Base-by-base conservation (phyloP, 73 alveolate species). In the Halteria grandinella region DNA sequence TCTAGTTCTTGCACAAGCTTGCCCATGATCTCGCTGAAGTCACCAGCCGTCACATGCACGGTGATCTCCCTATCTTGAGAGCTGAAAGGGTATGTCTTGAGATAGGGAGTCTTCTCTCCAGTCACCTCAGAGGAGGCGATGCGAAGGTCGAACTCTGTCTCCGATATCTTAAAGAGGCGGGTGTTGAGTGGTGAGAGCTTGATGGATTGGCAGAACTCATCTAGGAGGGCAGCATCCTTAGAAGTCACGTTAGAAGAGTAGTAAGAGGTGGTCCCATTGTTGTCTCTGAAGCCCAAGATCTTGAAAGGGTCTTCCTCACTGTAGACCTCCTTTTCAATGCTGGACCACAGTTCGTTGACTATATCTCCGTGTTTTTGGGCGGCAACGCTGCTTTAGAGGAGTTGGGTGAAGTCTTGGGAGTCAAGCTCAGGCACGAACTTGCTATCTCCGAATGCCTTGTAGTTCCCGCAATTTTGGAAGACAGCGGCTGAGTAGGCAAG, bases 351-450 rank as follows among this genome's bases (percentile, higher is more conserved):
- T 28, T 79, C 23, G 14, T 75, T 87, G 29, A 87, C 32, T 0
- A 63, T 75, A 0, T 74, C 94, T 64, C 69, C 12, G 47, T 90
- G 78, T 18, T 73, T 62, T 25, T 10, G 2, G 59, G 82, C 80
- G 32, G 60, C 71, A 34, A 55, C 64, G 29, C 83, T 53, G 27
- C 79, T 25, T 40, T 66, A 33, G 37, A 90, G 23, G 0, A 86
- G 62, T 27, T 37, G 14, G 23, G 53, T 48, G 69, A 93, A 90
- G 55, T 58, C 64, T 37, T 77, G 94, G 18, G 36, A 24, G 12
- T 85, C 57, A 17, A 93, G 17, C 64, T 93, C 92, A 17, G 98
- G 98, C 17, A 93, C 71, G 84, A 93, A 87, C 55, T 93, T 93
- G 43, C 90, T 79, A 69, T 90, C 97, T 10, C 98, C 98, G 72